Conservation (phyloP, 352 stramenopile genomes). For the Thraustochytrium sp. region DNA sequence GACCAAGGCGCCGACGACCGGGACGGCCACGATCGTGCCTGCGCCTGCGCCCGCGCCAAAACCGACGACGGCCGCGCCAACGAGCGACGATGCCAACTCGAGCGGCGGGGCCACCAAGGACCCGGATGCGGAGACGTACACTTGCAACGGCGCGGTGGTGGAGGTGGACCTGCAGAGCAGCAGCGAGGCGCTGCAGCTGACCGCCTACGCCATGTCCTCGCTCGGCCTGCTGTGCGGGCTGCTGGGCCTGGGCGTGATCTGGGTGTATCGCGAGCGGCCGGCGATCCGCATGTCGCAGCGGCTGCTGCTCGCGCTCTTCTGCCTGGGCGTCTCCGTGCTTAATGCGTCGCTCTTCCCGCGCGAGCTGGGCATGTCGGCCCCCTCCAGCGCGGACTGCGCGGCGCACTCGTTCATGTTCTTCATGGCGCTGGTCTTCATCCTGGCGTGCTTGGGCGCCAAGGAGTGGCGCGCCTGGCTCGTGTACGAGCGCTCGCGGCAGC, state of each 20-base stretch:
- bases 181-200: background rate
- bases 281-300: conserved; percentile 27
- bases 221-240: background rate
- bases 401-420: background rate
- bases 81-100: background rate
- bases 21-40: background rate
- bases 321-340: background rate
- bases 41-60: background rate
- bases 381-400: background rate
- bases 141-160: background rate
- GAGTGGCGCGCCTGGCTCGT: conserved; percentile 18
- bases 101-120: background rate
- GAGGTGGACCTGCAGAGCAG: background rate
- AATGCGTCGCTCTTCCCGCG: background rate
- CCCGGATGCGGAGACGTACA: background rate
- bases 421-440: conserved; percentile 1
- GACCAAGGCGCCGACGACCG: background rate
- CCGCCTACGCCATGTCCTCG: background rate
- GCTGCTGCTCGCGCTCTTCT: conserved; percentile 7
- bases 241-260: background rate
- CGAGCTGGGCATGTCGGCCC: background rate
- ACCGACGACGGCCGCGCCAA: background rate
- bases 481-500: background rate
- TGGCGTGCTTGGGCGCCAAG: conserved; percentile 21
- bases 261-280: background rate